These are phyloP conservation scores for Aureobasidium vineae DNA, from an alignment of 2,329 filamentous ascomycete species.

Conservation along the genomic window DNA sequence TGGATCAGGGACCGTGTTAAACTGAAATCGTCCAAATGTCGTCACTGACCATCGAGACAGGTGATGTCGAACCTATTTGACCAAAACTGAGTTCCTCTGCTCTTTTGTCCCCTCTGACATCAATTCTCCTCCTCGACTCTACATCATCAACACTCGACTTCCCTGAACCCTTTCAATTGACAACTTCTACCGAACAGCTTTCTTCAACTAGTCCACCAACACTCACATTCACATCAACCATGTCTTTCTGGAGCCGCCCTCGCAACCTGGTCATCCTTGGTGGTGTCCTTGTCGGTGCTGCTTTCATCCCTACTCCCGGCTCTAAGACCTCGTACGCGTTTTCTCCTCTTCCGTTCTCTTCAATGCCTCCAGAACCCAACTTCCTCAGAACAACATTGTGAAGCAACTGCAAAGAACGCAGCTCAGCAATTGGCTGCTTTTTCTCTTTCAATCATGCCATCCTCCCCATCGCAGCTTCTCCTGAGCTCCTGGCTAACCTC, in stretches of 20 bases:
- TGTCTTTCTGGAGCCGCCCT: conserved; percentile 32
- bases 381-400: too few relatives aligned
- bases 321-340: conserved; percentile 21
- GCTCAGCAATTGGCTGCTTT: background rate
- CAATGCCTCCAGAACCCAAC: background rate
- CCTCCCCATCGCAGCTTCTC: too few relatives aligned
- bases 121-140: background rate
- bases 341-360: background rate
- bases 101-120: background rate
- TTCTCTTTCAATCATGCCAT: background rate
- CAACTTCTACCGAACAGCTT: background rate
- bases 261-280: conserved; percentile 37
- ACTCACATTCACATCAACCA: background rate
- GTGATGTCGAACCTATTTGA: conserved; percentile 11
- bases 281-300: conserved; percentile 32
- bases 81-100: background rate
- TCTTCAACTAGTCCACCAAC: background rate
- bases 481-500: background rate
- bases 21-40: background rate
- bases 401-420: background rate
- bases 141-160: background rate
- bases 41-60: conserved; percentile 3
- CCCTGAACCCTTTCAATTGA: background rate
- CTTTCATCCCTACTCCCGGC: conserved; percentile 31
- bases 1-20: too few relatives aligned